phyloP scores from a whole-genome alignment of 352 stramenopile species.

The Pythium diclinum region DNA sequence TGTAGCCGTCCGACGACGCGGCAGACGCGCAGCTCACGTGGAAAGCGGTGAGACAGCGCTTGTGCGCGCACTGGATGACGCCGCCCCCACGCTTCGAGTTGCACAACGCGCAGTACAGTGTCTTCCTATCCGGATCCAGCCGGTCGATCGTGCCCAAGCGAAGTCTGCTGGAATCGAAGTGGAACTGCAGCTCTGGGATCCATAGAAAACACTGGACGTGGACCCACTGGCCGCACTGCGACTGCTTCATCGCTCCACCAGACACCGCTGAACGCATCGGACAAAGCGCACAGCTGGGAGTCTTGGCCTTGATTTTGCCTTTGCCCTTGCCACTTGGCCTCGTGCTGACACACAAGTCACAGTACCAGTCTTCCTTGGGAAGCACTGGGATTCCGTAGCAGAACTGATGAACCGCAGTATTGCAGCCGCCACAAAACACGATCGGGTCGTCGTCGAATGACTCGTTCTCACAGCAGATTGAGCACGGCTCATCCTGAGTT shows the following conservation, averaged over 20 bases:
- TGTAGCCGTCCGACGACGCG: slow-evolving; percentile 49
- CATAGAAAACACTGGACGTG: slow-evolving; percentile 87
- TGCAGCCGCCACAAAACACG: slow-evolving; percentile 88
- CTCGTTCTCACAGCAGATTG: slow-evolving; percentile 77
- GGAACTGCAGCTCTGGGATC: slow-evolving; percentile 71
- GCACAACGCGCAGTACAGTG: slow-evolving; percentile 68
- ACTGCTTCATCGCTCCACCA: slow-evolving; percentile 46
- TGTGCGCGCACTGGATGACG: slow-evolving; percentile 78
- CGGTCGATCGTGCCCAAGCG: slow-evolving; percentile 43
- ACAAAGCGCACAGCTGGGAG: slow-evolving; percentile 54
- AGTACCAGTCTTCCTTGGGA: slow-evolving; percentile 82
- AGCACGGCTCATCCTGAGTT: slow-evolving; percentile 41
- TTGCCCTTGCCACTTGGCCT: background rate
- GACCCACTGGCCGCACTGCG: slow-evolving; percentile 65
- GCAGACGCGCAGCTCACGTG: slow-evolving; percentile 74
- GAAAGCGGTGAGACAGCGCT: slow-evolving; percentile 69
- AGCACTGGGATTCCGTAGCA: slow-evolving; percentile 81
- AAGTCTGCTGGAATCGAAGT: slow-evolving; percentile 33
- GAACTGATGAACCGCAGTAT: slow-evolving; percentile 86
- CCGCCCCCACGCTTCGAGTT: slow-evolving; percentile 52
- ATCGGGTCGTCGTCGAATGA: slow-evolving; percentile 88
- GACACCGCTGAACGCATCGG: slow-evolving; percentile 34
- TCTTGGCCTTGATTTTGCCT: slow-evolving; percentile 9
- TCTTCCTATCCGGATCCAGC: slow-evolving; percentile 59
- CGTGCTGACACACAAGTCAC: slow-evolving; percentile 42